Conservation (phyloP, 805 yeast species). For the Starmerella davenportii region DNA sequence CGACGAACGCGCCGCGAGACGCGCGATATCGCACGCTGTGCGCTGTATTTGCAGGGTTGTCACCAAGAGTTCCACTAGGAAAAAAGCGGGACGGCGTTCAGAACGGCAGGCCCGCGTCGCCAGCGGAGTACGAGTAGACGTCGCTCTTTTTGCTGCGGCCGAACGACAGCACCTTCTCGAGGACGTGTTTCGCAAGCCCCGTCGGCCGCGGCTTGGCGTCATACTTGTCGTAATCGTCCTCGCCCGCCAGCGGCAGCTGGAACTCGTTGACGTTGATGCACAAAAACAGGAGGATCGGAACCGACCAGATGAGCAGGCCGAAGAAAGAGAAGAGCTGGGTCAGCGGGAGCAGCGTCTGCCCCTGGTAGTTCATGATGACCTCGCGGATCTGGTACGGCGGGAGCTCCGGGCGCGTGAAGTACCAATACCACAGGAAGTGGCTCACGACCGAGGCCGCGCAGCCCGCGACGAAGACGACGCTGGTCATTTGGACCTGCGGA, state of each 20-base stretch:
- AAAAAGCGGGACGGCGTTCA: no score
- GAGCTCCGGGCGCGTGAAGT: constrained; percentile 50
- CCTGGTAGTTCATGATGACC: constrained; percentile 39
- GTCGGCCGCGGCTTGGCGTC: constrained; percentile 5
- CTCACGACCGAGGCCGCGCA: constrained; percentile 58
- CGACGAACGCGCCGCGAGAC: no score
- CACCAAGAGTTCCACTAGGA: no score
- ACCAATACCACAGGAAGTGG: constrained; percentile 79
- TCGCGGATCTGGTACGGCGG: constrained; percentile 33
- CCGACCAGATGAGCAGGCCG: constrained; percentile 82
- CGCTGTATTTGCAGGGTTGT: no score
- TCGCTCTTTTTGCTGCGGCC: no score
- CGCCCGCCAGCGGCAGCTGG: constrained; percentile 41
- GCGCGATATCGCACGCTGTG: no score
- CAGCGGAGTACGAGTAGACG: no score
- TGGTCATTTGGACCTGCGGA: constrained; percentile 63
- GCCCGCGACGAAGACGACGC: constrained; percentile 51
- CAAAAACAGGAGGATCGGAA: constrained; percentile 83
- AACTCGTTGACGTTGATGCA: constrained; percentile 84
- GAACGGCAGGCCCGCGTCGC: no score
- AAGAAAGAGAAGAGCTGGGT: constrained; percentile 89
- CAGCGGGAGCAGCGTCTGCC: constrained; percentile 58
- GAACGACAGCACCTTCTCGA: constrained; percentile 3
- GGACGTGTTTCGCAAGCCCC: constrained; percentile 13
- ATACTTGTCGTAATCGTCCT: neutral